These are phyloP conservation scores for Gloeopeniophorella convolvens DNA, from an alignment of 768 basidiomycete species.

Conservation along the genomic window DNA sequence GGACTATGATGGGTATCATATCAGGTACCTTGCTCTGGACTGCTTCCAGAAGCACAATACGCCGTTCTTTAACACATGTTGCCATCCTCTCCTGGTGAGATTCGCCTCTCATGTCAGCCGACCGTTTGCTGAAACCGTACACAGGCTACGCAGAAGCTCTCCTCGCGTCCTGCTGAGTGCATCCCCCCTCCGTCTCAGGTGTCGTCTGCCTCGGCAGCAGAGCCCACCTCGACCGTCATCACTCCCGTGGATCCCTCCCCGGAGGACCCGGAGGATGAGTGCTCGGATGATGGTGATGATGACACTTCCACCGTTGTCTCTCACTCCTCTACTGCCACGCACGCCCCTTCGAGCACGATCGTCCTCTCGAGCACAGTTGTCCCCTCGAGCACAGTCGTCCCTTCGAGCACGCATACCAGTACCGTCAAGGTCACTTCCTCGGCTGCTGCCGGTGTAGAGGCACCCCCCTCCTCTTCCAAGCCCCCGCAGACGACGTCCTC, in stretches of 20 bases:
- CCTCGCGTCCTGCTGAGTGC: conserved; percentile 47
- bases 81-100: conserved; percentile 61
- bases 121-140: background rate
- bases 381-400: too few relatives aligned
- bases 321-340: background rate
- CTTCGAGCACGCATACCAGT: too few relatives aligned
- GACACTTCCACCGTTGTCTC: conserved; percentile 7
- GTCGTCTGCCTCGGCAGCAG: conserved; percentile 12
- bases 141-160: conserved; percentile 47
- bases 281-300: conserved; percentile 29
- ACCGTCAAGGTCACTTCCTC: too few relatives aligned
- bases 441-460: too few relatives aligned
- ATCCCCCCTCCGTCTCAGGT: conserved; percentile 33
- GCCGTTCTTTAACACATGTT: conserved; percentile 58
- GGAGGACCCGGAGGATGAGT: conserved; percentile 28
- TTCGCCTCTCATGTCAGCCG: conserved; percentile 1
- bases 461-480: too few relatives aligned
- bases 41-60: conserved; percentile 35
- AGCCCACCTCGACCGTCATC: conserved; percentile 8
- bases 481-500: background rate
- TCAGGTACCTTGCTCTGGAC: conserved; percentile 52
- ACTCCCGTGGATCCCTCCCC: too few relatives aligned
- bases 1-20: conserved; percentile 52
- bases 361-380: too few relatives aligned
- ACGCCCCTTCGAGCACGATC: too few relatives aligned